A percentile compares a stretch with the other conserved stretches of the same genome.
These are phyloP conservation scores for Mycena chlorophos DNA, from an alignment of 768 basidiomycete genomes.

Conservation along the genomic window DNA sequence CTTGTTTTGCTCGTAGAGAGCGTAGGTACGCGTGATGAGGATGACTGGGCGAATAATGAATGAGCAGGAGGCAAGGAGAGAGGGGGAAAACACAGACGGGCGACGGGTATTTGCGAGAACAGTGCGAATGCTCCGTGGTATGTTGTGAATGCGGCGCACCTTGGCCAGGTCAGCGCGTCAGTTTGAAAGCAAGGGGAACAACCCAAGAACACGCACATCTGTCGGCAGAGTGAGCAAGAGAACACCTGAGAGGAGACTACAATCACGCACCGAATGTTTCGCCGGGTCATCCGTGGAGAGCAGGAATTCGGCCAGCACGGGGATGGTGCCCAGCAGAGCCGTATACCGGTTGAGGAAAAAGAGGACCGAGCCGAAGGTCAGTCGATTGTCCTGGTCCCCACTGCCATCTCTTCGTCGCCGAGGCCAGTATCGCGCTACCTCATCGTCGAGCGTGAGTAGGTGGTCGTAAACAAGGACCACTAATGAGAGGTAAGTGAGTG, in stretches of 20 bases:
- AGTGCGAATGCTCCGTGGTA: conserved; percentile 15
- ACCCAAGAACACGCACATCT: conserved; percentile 2
- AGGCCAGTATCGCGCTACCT: conserved; percentile 38
- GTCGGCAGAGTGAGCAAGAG: neutral
- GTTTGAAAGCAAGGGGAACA: neutral
- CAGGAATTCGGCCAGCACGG: conserved; percentile 13
- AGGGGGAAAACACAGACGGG: conserved; percentile 3
- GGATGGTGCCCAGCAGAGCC: conserved; percentile 22
- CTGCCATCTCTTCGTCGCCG: too few species aligned
- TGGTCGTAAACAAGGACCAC: conserved; percentile 38
- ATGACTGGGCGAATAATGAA: conserved; percentile 2
- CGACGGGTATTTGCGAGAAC: conserved; percentile 8
- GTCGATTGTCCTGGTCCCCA: too few species aligned
- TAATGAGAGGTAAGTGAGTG: conserved; percentile 9
- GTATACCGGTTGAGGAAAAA: conserved; percentile 29
- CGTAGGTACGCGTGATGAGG: conserved; percentile 19
- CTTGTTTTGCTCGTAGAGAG: conserved; percentile 16
- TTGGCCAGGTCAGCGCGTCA: neutral
- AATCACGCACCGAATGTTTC: neutral
- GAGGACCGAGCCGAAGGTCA: conserved; percentile 18
- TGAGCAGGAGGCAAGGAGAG: neutral
- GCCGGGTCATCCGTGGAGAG: conserved; percentile 6
- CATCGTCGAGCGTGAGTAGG: conserved; percentile 31
- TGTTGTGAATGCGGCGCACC: neutral
- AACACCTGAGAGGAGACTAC: neutral